Percentiles rank a stretch among this genome's conserved stretches.
phyloP scores from a whole-genome alignment of 768 basidiomycete genomes.

The Cantharellus cinnabarinus region DNA sequence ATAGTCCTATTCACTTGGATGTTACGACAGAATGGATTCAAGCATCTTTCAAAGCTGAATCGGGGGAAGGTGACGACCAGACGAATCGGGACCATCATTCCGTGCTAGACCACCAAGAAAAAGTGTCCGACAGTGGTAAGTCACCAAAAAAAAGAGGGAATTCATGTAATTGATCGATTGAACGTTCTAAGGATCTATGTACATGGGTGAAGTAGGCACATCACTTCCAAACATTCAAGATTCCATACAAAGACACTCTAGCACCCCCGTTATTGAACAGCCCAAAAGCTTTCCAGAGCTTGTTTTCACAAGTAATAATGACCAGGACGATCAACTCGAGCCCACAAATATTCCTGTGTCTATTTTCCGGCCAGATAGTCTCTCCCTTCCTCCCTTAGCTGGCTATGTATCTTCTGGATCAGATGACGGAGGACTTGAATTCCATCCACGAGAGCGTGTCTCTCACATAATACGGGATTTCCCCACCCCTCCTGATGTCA shows the following conservation, averaged over 20 bases:
- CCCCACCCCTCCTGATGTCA: slow-evolving; percentile 5
- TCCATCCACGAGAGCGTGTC: slow-evolving; percentile 4
- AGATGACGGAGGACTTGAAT: not conserved
- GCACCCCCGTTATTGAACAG: not conserved
- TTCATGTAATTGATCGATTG: too few relatives aligned
- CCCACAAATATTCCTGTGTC: not conserved
- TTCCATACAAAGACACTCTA: not conserved
- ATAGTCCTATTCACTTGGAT: not conserved
- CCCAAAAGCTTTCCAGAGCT: not conserved
- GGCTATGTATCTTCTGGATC: not conserved
- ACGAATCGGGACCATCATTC: not conserved
- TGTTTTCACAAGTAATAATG: too few relatives aligned
- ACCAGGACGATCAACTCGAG: too few relatives aligned
- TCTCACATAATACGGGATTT: slow-evolving; percentile 8
- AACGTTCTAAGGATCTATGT: not conserved
- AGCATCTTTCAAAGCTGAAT: not conserved
- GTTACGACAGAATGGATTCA: not conserved
- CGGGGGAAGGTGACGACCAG: not conserved
- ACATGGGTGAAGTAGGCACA: not conserved
- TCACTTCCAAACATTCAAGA: not conserved
- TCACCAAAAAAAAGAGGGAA: too few relatives aligned
- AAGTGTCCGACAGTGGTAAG: too few relatives aligned
- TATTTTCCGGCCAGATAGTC: not conserved
- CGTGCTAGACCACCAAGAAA: not conserved
- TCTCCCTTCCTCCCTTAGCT: not conserved